phyloP scores from a whole-genome alignment of 345 rosid genomes.

The Pelargonium nanum region DNA sequence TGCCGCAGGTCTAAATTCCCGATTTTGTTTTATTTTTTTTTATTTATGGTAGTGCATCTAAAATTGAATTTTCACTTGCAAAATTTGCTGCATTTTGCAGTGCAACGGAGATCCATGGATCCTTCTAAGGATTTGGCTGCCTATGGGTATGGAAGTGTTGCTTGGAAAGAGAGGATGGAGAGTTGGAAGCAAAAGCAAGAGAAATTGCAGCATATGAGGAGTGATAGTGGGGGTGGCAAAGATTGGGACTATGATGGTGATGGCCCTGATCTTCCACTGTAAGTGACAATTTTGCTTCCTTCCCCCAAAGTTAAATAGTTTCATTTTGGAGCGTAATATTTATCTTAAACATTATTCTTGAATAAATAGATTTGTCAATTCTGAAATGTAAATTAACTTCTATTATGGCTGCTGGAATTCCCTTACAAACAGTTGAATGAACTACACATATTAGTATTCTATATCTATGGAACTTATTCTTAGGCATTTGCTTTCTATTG shows the following conservation, averaged over 20 bases:
- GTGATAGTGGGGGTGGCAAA: slow-evolving; percentile 17
- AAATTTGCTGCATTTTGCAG: slow-evolving; percentile 8
- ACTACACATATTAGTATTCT: too few relatives aligned
- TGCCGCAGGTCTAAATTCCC: neutral
- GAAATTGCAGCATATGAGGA: slow-evolving; percentile 19
- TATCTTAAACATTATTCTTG: neutral
- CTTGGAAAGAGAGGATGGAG: slow-evolving; percentile 53
- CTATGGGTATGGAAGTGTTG: slow-evolving; percentile 45
- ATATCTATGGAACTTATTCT: too few relatives aligned
- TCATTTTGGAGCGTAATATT: neutral
- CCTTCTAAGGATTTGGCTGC: slow-evolving; percentile 49
- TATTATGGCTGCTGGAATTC: neutral
- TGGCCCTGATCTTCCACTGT: slow-evolving; percentile 37
- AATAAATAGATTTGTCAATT: neutral
- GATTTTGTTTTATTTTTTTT: neutral
- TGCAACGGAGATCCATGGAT: slow-evolving; percentile 36
- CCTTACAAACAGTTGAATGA: too few relatives aligned
- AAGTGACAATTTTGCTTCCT: slow-evolving; percentile 9
- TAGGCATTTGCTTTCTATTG: neutral
- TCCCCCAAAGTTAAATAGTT: too few relatives aligned
- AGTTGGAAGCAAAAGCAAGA: slow-evolving; percentile 29
- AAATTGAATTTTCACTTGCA: neutral
- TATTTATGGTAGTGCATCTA: neutral
- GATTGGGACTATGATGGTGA: slow-evolving; percentile 28
- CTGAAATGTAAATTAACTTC: neutral